Conservation (phyloP, 73 alveolate species). For the Tetrahymena borealis region DNA sequence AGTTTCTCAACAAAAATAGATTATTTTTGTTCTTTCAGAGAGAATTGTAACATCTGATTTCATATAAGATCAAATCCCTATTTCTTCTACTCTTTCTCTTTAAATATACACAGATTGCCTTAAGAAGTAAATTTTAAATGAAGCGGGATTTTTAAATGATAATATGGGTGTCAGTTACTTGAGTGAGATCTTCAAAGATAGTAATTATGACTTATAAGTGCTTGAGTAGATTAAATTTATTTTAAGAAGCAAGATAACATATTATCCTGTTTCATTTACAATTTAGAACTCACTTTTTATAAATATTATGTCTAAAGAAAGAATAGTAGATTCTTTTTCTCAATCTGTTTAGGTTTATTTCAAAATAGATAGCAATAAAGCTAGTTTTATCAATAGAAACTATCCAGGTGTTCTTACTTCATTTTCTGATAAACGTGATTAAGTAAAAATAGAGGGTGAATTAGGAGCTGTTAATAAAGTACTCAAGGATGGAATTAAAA, state of each 20-base stretch:
- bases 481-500: neutral
- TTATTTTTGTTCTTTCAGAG: too few relatives aligned
- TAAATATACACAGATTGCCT: neutral
- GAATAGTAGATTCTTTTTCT: neutral
- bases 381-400: neutral
- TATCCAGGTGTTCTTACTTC: neutral
- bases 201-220: neutral
- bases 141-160: neutral
- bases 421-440: neutral
- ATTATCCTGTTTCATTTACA: neutral
- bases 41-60: neutral
- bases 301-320: neutral
- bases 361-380: neutral
- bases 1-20: too few relatives aligned
- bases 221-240: neutral
- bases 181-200: neutral
- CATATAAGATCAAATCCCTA: neutral
- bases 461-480: neutral
- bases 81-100: neutral
- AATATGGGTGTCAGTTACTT: neutral
- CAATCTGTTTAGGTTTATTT: neutral
- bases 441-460: neutral
- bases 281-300: neutral
- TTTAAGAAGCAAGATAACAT: neutral
- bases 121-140: neutral